Base-by-base conservation (phyloP, 2,329 filamentous ascomycete genomes). In the Didymella pinodella region DNA sequence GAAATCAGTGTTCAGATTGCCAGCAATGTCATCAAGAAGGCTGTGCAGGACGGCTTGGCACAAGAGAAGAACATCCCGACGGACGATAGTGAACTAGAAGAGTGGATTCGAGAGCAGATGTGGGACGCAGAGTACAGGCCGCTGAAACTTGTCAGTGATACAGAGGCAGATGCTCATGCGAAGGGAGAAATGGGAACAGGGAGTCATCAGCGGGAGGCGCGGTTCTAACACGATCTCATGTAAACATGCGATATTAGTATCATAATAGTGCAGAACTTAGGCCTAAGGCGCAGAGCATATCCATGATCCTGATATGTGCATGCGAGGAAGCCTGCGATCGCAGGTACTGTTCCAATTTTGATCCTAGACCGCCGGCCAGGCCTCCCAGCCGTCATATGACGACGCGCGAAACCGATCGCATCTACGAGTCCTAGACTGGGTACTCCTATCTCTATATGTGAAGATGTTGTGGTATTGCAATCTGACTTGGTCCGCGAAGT, bases 41-140 rank as follows among this genome's bases (percentile, higher is more conserved):
- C 92, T 0, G 81, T 91, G 0, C 80, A 87, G 56, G 91, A 95
- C 60, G 88, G 84, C 0, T 76, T 94, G 18, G 87, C 88, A 0
- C 85, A 86, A 56, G 84, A 88, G 65, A 71, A 86, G 57, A 84
- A 78, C 0, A 93, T 96, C 44, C 92, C 91, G 0, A 75, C 73
- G 11, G 70, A 79, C 6, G 80, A 86, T 1, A 78, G 69, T 0
- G 84, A 86, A 3, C 67, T 92, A 32, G 87, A 90, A 54, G 84
- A 85, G 57, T 94, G 90, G 90, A 88, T 93, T 59, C 75, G 83
- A 26, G 88, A 88, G 78, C 90, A 93, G 80, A 93, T 93, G 90
- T 93, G 90, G 91, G 81, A 89, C 62, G 83, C 90, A 0, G 82
- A 82, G 48, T 94, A 93, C 73, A 77, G 90, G 26, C 84, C 86